Evolutionary conservation across 805 yeast genomes (phyloP), one percentile per base, ranked within the genome.

Genomic region (Ogataea trehalophila): DNA sequence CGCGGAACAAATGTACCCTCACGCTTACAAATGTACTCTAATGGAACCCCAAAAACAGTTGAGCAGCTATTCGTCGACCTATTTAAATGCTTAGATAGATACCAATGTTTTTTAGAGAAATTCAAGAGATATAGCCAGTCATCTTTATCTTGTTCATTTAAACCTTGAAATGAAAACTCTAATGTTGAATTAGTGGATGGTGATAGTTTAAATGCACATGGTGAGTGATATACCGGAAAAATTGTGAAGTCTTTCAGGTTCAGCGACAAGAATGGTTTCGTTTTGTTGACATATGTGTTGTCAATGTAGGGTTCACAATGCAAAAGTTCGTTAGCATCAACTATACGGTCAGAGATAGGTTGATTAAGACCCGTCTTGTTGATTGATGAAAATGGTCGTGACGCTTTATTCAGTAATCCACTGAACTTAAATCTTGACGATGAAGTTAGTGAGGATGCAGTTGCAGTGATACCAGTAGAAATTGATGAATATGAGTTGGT

Each of bases 41-140:
- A 70, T 2, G 98, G 96, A 41, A 90, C 85, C 14, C 97, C 97
- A 73, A 91, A 92, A 2, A 92, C 41, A n/a, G 57, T 57, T 17
- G 48, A 39, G 36, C 47, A 50, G 6, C 42, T 41, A 15, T 46
- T 45, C 13, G 9, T 3, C 11, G 31, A 9, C 54, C 49, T 68
- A 52, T 49, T 65, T 50, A 45, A 43, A 18, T 37, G 42, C 42
- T 70, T 73, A 1, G 83, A 78, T 51, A 59, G 71, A 56, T 70
- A 79, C 84, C 84, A 79, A 57, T 79, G 83, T 33, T 75, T 69
- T 48, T 72, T 74, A 13, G 80, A 73, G 52, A 64, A 76, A 46
- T 68, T 71, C 46, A 77, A 57, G 49, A 68, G 70, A 39, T 70
- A 67, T 39, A 87, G 70, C 98, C 97, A 91, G 39, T 81, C 88